A percentile compares a stretch with the other conserved stretches of the same genome.
These are phyloP conservation scores for Lactarius hengduanensis DNA, from an alignment of 768 basidiomycete genomes.

Conservation along the genomic window DNA sequence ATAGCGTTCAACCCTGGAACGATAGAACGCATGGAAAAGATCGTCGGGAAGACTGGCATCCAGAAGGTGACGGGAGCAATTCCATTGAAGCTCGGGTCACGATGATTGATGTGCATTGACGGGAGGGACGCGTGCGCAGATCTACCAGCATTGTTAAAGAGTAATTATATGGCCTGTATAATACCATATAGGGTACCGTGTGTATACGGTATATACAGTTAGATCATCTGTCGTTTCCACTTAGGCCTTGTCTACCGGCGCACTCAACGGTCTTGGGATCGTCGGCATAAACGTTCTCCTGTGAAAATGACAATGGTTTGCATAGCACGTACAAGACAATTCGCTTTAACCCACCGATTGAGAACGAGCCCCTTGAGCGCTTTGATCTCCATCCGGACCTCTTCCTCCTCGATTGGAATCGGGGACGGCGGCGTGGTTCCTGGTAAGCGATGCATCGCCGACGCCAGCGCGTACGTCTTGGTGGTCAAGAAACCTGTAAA, in stretches of 20 bases:
- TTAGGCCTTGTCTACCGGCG: constrained; percentile 9
- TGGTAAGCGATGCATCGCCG: constrained; percentile 26
- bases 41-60: constrained; percentile 20
- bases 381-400: constrained; percentile 68
- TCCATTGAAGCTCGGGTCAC: constrained; percentile 16
- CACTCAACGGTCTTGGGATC: constrained; percentile 17
- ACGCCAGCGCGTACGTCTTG: constrained; percentile 57
- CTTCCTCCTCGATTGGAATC: constrained; percentile 53
- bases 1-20: constrained; percentile 22
- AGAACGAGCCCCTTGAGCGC: constrained; percentile 77
- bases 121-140: neutral
- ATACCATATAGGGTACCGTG: neutral
- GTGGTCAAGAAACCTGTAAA: constrained; percentile 79
- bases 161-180: constrained; percentile 1
- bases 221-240: neutral
- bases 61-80: constrained; percentile 20
- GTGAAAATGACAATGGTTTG: neutral
- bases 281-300: constrained; percentile 28
- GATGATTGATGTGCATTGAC: neutral
- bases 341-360: constrained; percentile 55
- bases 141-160: neutral
- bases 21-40: constrained; percentile 23
- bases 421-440: constrained; percentile 27
- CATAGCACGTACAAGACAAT: neutral
- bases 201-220: neutral